These are phyloP conservation scores for Zopfia rhizophila DNA, from an alignment of 2,329 filamentous ascomycete species.

Conservation along the genomic window DNA sequence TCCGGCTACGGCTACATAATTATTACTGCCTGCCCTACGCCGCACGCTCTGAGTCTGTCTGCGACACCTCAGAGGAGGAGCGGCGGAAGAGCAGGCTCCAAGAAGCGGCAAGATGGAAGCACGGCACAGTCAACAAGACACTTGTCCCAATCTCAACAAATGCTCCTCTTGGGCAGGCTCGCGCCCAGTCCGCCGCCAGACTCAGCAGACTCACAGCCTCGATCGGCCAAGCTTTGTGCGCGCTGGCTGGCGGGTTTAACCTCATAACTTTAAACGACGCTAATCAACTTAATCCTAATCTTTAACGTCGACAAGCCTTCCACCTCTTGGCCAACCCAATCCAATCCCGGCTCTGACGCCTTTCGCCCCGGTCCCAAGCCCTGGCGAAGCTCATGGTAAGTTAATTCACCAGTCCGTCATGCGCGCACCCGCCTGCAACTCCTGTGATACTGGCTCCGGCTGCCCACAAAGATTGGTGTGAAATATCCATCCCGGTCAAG, in stretches of 20 bases:
- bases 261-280: constrained; percentile 34
- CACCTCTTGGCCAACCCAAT: constrained; percentile 37
- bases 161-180: constrained; percentile 22
- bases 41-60: too few species aligned
- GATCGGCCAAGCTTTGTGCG: constrained; percentile 39
- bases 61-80: too few species aligned
- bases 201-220: constrained; percentile 24
- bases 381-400: constrained; percentile 9
- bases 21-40: too few species aligned
- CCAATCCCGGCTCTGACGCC: constrained; percentile 34
- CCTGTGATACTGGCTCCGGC: constrained; percentile 33
- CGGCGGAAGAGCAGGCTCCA: too few species aligned
- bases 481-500: constrained; percentile 29
- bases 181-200: constrained; percentile 33
- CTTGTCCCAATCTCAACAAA: constrained; percentile 5
- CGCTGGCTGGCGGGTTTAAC: constrained; percentile 12
- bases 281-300: constrained; percentile 46
- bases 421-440: constrained; percentile 30
- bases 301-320: constrained; percentile 49
- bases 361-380: constrained; percentile 10
- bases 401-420: constrained; percentile 31
- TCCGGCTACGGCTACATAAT: too few species aligned
- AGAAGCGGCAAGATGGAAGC: neutral
- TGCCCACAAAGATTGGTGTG: constrained; percentile 10
- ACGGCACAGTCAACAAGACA: neutral